Percentiles rank a stretch among this genome's conserved stretches.
These are phyloP conservation scores for Blumeriella jaapii DNA, from an alignment of 2,329 filamentous ascomycete species.

Conservation along the genomic window DNA sequence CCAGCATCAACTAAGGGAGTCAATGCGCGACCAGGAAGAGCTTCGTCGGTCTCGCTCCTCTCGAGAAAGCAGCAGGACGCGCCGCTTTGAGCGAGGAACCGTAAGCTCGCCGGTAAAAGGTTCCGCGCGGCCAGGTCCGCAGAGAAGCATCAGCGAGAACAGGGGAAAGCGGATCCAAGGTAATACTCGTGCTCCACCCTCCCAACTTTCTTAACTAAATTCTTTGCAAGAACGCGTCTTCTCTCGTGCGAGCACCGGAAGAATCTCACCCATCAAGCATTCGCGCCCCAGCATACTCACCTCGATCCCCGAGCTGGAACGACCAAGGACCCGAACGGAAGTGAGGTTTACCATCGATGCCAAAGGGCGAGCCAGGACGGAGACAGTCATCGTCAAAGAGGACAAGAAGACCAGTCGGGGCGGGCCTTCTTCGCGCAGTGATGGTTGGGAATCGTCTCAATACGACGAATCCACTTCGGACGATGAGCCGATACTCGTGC, in stretches of 20 bases:
- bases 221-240: constrained; percentile 13
- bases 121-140: constrained; percentile 19
- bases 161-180: constrained; percentile 18
- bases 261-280: constrained; percentile 39
- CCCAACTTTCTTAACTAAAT: constrained; percentile 7
- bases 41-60: constrained; percentile 19
- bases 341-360: constrained; percentile 54
- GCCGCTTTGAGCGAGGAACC: constrained; percentile 19
- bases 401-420: constrained; percentile 13
- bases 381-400: constrained; percentile 23
- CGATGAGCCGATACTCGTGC: constrained; percentile 54
- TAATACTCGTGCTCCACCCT: constrained; percentile 7
- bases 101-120: constrained; percentile 25
- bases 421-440: constrained; percentile 15
- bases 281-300: constrained; percentile 37
- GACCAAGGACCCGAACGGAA: constrained; percentile 36
- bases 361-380: constrained; percentile 36
- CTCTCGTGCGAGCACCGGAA: constrained; percentile 16
- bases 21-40: constrained; percentile 24
- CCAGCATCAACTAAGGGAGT: constrained; percentile 25
- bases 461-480: constrained; percentile 43
- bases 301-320: constrained; percentile 44
- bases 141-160: constrained; percentile 24
- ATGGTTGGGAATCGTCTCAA: constrained; percentile 35
- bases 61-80: constrained; percentile 15